phyloP scores from a whole-genome alignment of 2,329 filamentous ascomycete genomes.

The Colletotrichum spaethianum region DNA sequence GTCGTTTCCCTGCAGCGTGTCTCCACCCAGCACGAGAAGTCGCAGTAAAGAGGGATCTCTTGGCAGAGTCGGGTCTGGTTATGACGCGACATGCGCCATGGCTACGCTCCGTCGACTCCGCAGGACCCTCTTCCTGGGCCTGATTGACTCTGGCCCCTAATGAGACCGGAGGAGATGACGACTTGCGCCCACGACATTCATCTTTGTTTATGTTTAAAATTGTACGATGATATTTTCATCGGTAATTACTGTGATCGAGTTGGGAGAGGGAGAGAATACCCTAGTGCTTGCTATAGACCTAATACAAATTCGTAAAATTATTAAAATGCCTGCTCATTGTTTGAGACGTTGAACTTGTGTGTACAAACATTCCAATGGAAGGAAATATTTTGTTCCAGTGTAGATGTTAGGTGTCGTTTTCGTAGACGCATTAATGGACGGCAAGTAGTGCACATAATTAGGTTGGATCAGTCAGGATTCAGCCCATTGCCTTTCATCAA shows the following conservation, averaged over 20 bases:
- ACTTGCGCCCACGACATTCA: conserved; percentile 14
- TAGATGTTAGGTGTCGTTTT: neutral
- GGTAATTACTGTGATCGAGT: conserved; percentile 41
- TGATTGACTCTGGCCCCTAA: conserved; percentile 34
- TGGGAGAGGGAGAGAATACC: conserved; percentile 35
- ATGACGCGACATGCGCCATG: neutral
- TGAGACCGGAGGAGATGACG: conserved; percentile 33
- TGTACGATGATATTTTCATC: conserved; percentile 41
- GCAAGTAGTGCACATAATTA: neutral
- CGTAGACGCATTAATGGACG: no score
- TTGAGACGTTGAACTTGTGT: neutral
- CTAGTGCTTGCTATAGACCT: conserved; percentile 36
- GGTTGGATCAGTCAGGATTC: neutral
- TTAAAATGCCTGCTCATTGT: neutral
- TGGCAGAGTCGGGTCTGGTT: conserved; percentile 20
- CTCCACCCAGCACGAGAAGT: conserved; percentile 93
- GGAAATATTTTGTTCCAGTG: accelerated
- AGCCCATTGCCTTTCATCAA: neutral
- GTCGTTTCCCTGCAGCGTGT: conserved; percentile 92
- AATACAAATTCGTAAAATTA: conserved; percentile 41
- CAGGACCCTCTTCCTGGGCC: conserved; percentile 33
- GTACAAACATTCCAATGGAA: neutral
- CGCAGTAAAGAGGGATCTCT: conserved; percentile 65
- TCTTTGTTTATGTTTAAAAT: conserved; percentile 42
- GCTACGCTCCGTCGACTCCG: conserved; percentile 4